These are phyloP conservation scores for Kodamaea restingae DNA, from an alignment of 805 yeast species.

Conservation along the genomic window DNA sequence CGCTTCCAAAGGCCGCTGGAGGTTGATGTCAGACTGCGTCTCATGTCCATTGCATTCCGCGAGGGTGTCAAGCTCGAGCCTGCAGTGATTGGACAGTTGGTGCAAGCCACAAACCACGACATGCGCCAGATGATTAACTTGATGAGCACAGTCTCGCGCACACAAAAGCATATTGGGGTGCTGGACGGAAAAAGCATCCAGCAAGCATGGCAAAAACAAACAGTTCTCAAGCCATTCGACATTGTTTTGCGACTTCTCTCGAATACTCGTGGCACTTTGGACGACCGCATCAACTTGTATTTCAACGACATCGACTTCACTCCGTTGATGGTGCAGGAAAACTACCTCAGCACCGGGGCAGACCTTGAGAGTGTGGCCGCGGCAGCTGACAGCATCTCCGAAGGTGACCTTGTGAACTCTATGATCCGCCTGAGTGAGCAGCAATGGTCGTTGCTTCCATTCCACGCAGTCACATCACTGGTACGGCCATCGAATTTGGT, in stretches of 20 bases:
- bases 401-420: conserved; percentile 75
- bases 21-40: conserved; percentile 70
- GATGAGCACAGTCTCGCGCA: conserved; percentile 76
- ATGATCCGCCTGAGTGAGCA: conserved; percentile 88
- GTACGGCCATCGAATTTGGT: conserved; percentile 74
- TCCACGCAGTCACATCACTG: conserved; percentile 83
- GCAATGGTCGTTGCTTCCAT: conserved; percentile 89
- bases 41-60: conserved; percentile 85
- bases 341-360: conserved; percentile 57
- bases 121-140: conserved; percentile 91
- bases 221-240: conserved; percentile 90
- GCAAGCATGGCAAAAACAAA: conserved; percentile 80
- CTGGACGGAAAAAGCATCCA: conserved; percentile 61
- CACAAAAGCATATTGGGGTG: conserved; percentile 59
- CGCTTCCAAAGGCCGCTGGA: conserved; percentile 89
- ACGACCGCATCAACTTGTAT: conserved; percentile 81
- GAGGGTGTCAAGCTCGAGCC: conserved; percentile 82
- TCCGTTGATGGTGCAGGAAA: conserved; percentile 95
- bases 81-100: conserved; percentile 75
- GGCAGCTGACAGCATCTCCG: conserved; percentile 87
- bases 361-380: conserved; percentile 59
- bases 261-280: conserved; percentile 51
- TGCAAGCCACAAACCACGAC: conserved; percentile 81
- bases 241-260: conserved; percentile 64
- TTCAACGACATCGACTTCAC: conserved; percentile 94